Evolutionary conservation across 2,329 filamentous ascomycete genomes (phyloP), one percentile per base, ranked within the genome.

Genomic region (Leptoxyphium fumago): DNA sequence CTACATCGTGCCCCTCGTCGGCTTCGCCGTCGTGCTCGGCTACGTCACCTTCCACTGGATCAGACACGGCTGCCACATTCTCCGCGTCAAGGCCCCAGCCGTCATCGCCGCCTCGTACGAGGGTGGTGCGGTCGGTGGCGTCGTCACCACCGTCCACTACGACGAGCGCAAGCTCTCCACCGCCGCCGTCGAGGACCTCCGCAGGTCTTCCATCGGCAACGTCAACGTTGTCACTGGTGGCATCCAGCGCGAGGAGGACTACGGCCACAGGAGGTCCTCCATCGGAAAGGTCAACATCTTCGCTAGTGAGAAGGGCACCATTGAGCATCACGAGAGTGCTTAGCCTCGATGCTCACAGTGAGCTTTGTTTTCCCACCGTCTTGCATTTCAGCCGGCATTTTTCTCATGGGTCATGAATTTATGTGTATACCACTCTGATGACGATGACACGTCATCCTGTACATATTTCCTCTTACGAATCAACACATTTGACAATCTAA

Each of bases 1-100:
- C 11, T 69, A 68, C 53, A 44, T 69, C 18, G 65, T 68, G 1
- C 66, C 67, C 5, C 55, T 68, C 11, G 58, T 65, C 43, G 66
- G 65, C 17, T 69, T 69, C 53, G 45, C 63, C 29, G 61, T 64
- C 39, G 67, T 62, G 13, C 53, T 63, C 17, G 53, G 41, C n/a
- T 63, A 61, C 52, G 57, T 55, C 36, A 46, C 45, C 17, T 54
- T 49, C 48, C 56, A 59, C 54, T 63, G 60, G 60, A 47, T 46
- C 42, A 42, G 49, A 43, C 55, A 60, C 40, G 58, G 59, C 46
- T 52, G 59, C 44, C 52, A 55, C 44, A 44, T 63, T 45, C 43
- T 60, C 43, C 58, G 57, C 43, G 39, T 56, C 48, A 62, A 62
- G 55, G 51, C 52, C 42, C 52, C 54, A 40, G 45, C 46, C 9